Base-by-base conservation (phyloP, 2,329 filamentous ascomycete species). In the Zopfia rhizophila region DNA sequence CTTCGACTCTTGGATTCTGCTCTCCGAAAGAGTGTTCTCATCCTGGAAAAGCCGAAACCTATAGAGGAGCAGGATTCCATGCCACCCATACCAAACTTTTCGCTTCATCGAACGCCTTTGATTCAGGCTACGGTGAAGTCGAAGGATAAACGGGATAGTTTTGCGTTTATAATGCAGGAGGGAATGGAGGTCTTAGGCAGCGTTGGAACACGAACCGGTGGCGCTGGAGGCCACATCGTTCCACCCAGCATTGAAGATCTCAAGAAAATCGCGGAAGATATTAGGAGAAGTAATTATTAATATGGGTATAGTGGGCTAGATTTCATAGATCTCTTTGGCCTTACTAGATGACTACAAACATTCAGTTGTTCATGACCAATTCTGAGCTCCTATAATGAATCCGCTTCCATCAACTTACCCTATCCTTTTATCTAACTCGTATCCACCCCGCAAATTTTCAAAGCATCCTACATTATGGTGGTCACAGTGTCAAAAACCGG, bases 401-500 rank as follows among this genome's bases (percentile, higher is more conserved):
- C 17, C 16, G 42, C 16, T 12, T 45, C 40, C 37, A 50, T 56
- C 14, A 76, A 60, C 46, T 53, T 61, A 1, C 72, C 72, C 73
- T 72, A 75, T 1, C 64, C 62, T 27, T 58, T 48, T 2, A 74
- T 51, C 7, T 41, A 44, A 11, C 45, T 52, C 30, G 56, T 61
- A 38, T 72, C 63, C 19, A 73, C 48, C 4, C 60, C 60, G 38
- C 63, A 59, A 10, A 67, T 56, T 23, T 58, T 60, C 43, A 76
- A 53, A 67, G 75, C 72, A 43, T 73, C 72, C 69, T 70, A 74
- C 3, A 77, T 53, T 3, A 76, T 72, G 1, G 73, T 76, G 0
- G 70, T 65, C 7, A 78, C 72, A 0, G 72, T 74, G 58, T 78
- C 75, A 14, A 76, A 62, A 4, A 77, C 70, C 3, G 62, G 57